Evolutionary conservation across 768 basidiomycete genomes (phyloP), one percentile per base, ranked within the genome.

Genomic region (Kwoniella mangroviensis): DNA sequence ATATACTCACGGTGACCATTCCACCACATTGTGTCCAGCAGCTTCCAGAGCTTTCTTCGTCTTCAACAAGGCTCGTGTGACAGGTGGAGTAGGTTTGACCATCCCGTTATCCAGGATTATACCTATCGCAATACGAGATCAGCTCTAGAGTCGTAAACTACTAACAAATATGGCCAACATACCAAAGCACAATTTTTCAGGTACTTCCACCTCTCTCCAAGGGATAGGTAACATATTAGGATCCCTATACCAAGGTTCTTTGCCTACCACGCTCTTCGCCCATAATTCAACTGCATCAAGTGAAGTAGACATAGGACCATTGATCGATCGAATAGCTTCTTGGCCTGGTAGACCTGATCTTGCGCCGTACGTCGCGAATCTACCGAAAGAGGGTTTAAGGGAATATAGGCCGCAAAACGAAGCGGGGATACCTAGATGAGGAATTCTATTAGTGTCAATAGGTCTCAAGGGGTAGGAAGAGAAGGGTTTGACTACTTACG

Each of bases 401-500:
- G 56, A 51, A 62, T 72, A 79, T 13, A 79, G 68, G 3, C 90
- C 90, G 54, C 88, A 88, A 73, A 89, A 89, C 67, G 90, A 87
- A 0, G 90, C 87, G 2, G 90, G 90, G 9, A 86, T 86, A 52
- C 68, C 63, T 63, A 34, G 34, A 34, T 34, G 34, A 7, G 4
- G 1, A 34, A 34, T 34, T 34, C 34, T 34, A 34, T 34, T 34
- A 34, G 34, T 34, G 34, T 34, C 6, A 34, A 34, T 34, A 7
- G 34, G 34, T 1, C 0, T 34, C 0, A 34, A 4, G 34, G 4
- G 34, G 34, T 34, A 34, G 34, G 34, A 34, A 34, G 34, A 34
- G 34, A 34, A 34, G 34, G 21, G 3, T 19, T 43, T 19, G 21
- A 19, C 43, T 12, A 63, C 62, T 22, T n/a, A 21, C 90, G 86